Evolutionary conservation across 208 protist genomes (phyloP), one percentile per base, ranked within the genome.

Genomic region (Trypanosoma avium): DNA sequence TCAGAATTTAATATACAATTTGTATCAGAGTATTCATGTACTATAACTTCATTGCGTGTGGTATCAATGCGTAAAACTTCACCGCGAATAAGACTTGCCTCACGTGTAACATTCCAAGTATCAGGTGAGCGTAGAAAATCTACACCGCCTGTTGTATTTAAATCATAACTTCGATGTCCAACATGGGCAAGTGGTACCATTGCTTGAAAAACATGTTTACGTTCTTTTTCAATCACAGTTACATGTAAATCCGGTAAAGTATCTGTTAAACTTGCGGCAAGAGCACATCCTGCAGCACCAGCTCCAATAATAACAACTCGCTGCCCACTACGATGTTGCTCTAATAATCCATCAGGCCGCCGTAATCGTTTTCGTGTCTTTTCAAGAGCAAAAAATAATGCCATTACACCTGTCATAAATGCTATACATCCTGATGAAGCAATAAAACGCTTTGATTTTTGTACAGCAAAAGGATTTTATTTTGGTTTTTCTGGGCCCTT

Each of bases 151-250:
- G 83, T 83, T 13, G 82, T 90, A 61, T 83, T 86, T 4, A 93
- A 48, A 66, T 95, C 90, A 71, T 95, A 95, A 76, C 90, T 95
- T 32, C 90, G 81, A 72, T 92, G 84, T 0, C 90, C 90, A 10
- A 91, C 90, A 53, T 90, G 78, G 0, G 90, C 90, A 49, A 90
- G 78, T 5, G 86, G 75, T 4, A 86, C 71, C 21, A 81, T 65
- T 4, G 70, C 90, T 3, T 76, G 61, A 59, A 93, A 95, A 9
- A 64, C 58, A 56, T 92, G 86, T 49, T 76, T 73, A 43, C 58
- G 40, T 17, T 92, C 81, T 33, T 71, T 72, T 62, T 95, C 90
- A 62, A 95, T 82, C 35, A 95, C 90, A 2, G 84, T 93, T 21
- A 95, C 74, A 48, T 79, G 77, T 13, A 82, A 12, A n/a, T 86